These are phyloP conservation scores for Globisporangium orthogonon DNA, from an alignment of 352 stramenopile genomes.

Conservation along the genomic window DNA sequence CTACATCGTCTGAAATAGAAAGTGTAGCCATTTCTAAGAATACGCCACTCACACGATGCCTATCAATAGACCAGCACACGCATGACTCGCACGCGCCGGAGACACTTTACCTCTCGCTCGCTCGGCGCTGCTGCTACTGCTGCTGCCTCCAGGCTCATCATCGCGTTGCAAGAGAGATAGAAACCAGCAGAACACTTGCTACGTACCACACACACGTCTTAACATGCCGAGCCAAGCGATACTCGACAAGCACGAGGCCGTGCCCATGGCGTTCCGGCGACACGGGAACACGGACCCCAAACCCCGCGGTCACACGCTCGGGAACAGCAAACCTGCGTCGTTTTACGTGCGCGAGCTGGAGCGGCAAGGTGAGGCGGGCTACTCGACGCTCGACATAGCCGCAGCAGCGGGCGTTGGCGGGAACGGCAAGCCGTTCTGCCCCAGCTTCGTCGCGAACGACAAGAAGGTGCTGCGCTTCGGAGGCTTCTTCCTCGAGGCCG, in stretches of 20 bases:
- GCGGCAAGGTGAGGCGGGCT: slow-evolving; percentile 32
- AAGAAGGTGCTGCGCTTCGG: slow-evolving; percentile 86
- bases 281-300: slow-evolving; percentile 76
- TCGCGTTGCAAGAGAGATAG: too few species aligned
- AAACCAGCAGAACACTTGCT: neutral
- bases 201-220: neutral
- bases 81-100: too few species aligned
- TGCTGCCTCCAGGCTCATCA: too few species aligned
- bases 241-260: slow-evolving; percentile 68
- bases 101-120: neutral
- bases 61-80: too few species aligned
- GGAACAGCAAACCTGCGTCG: slow-evolving; percentile 49
- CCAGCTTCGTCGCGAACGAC: slow-evolving; percentile 66
- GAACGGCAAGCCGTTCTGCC: slow-evolving; percentile 43
- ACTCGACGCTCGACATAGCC: slow-evolving; percentile 40
- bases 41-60: too few species aligned
- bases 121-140: neutral
- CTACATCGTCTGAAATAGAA: too few species aligned
- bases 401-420: slow-evolving; percentile 15
- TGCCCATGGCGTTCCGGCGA: slow-evolving; percentile 76
- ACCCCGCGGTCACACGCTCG: slow-evolving; percentile 45
- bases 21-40: too few species aligned
- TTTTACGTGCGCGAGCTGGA: slow-evolving; percentile 74
- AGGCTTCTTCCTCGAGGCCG: slow-evolving; percentile 83
- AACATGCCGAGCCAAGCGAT: slow-evolving; percentile 51